These are phyloP conservation scores for Eucalyptus coolabah DNA, from an alignment of 345 rosid genomes.

Conservation along the genomic window DNA sequence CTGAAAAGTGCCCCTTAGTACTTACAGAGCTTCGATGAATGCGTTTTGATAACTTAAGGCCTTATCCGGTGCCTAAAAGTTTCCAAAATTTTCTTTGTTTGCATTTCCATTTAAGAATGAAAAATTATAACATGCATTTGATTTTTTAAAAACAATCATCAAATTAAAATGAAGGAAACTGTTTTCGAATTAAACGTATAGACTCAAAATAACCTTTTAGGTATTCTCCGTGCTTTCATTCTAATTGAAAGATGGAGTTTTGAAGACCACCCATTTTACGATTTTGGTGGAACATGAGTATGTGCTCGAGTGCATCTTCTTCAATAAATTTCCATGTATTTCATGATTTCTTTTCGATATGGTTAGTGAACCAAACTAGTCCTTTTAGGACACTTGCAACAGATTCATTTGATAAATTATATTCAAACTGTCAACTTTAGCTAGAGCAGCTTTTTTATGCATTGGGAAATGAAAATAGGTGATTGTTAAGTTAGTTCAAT, in stretches of 20 bases:
- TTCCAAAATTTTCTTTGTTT: neutral
- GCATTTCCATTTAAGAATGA: neutral
- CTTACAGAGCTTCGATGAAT: no score
- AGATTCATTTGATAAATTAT: neutral
- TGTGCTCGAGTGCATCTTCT: neutral
- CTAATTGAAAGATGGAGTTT: neutral
- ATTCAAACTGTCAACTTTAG: neutral
- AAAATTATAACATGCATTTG: no score
- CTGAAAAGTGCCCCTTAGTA: no score
- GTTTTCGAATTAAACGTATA: no score
- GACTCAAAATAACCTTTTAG: neutral
- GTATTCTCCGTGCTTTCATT: neutral
- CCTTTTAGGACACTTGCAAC: neutral
- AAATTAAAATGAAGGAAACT: neutral
- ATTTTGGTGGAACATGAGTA: neutral
- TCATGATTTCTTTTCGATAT: neutral
- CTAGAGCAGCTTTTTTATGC: neutral
- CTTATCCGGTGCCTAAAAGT: neutral
- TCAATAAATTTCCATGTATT: neutral
- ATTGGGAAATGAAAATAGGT: neutral
- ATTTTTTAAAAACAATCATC: neutral
- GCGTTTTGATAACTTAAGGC: no score
- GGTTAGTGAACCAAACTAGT: neutral
- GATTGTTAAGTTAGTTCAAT: neutral
- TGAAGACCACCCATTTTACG: neutral